Percentiles rank a stretch among this genome's conserved stretches.
Evolutionary conservation across 2,329 filamentous ascomycete species (phyloP).

Genomic region (Exserohilum rostratum): DNA sequence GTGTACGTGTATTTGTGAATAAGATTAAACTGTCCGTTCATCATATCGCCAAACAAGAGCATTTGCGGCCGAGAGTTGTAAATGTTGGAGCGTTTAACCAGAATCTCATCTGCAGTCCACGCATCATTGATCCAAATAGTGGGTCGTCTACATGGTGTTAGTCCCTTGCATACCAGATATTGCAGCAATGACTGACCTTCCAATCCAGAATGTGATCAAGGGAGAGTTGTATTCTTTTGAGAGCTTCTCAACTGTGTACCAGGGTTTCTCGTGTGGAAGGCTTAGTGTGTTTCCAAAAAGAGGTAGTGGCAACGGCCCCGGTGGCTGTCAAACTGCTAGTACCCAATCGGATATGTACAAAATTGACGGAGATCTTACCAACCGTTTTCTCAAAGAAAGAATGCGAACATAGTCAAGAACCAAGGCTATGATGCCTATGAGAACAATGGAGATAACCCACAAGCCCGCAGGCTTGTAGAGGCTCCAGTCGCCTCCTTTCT

Average conservation of each 20-base stretch:
- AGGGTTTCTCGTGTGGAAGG: slow-evolving; percentile 61
- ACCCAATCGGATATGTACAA: no score
- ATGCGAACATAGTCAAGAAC: slow-evolving; percentile 56
- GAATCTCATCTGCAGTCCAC: slow-evolving; percentile 58
- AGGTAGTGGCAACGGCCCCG: slow-evolving; percentile 61
- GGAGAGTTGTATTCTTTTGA: slow-evolving; percentile 57
- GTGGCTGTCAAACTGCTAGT: slow-evolving; percentile 50
- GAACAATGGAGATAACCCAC: not conserved
- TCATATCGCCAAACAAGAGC: slow-evolving; percentile 53
- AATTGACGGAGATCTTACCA: slow-evolving; percentile 40
- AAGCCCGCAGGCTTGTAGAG: not conserved
- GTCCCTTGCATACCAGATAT: no score
- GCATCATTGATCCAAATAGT: slow-evolving; percentile 52
- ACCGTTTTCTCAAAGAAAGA: slow-evolving; percentile 56
- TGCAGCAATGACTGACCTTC: slow-evolving; percentile 14
- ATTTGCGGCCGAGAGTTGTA: slow-evolving; percentile 59
- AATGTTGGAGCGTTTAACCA: slow-evolving; percentile 59
- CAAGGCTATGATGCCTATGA: slow-evolving; percentile 19
- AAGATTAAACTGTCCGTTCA: slow-evolving; percentile 41
- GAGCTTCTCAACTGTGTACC: slow-evolving; percentile 62
- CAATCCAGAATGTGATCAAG: slow-evolving; percentile 63
- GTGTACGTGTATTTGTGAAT: slow-evolving; percentile 44
- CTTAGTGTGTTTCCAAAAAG: slow-evolving; percentile 63
- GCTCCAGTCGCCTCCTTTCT: not conserved
- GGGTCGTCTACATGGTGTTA: slow-evolving; percentile 26